Conservation (phyloP, 2,329 filamentous ascomycete genomes). For the Diaporthe citri region DNA sequence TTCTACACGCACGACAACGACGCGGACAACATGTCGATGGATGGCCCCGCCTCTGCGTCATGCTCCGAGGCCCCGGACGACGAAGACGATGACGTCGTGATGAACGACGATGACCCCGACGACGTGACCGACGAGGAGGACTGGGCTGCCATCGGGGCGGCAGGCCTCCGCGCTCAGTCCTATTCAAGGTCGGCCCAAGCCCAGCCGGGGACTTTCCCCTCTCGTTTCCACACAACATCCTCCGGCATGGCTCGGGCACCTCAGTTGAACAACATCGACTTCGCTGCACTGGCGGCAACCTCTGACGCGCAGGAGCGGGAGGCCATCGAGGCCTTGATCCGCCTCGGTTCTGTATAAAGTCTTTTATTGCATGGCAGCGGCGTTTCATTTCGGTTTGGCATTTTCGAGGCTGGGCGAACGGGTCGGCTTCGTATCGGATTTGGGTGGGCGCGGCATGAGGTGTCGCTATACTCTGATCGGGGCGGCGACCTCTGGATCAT, state of each 20-base stretch:
- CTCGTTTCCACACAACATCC: conserved; percentile 61
- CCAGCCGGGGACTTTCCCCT: conserved; percentile 64
- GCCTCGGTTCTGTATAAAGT: conserved; percentile 82
- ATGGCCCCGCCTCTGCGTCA: conserved; percentile 77
- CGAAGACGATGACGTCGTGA: conserved; percentile 72
- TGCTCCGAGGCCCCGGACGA: conserved; percentile 82
- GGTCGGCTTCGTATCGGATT: conserved; percentile 27
- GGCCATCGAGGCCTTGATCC: conserved; percentile 83
- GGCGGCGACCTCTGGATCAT: conserved; percentile 42
- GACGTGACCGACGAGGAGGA: conserved; percentile 96
- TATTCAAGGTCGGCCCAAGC: conserved; percentile 71
- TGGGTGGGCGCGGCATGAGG: conserved; percentile 11
- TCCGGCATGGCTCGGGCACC: conserved; percentile 67
- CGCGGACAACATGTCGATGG: conserved; percentile 94
- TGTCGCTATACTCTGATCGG: conserved; percentile 31
- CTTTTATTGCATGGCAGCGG: conserved; percentile 62
- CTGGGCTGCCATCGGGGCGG: conserved; percentile 91
- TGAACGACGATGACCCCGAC: conserved; percentile 79
- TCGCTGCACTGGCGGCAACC: conserved; percentile 63
- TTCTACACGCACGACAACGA: conserved; percentile 79
- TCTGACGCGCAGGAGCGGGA: conserved; percentile 82
- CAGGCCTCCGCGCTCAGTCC: conserved; percentile 79
- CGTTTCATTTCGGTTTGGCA: conserved; percentile 55
- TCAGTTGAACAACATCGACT: conserved; percentile 64
- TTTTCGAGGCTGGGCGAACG: conserved; percentile 32